A percentile compares a stretch with the other conserved stretches of the same genome.
Evolutionary conservation across 2,329 filamentous ascomycete species (phyloP).

Genomic region (Metarhizium album): DNA sequence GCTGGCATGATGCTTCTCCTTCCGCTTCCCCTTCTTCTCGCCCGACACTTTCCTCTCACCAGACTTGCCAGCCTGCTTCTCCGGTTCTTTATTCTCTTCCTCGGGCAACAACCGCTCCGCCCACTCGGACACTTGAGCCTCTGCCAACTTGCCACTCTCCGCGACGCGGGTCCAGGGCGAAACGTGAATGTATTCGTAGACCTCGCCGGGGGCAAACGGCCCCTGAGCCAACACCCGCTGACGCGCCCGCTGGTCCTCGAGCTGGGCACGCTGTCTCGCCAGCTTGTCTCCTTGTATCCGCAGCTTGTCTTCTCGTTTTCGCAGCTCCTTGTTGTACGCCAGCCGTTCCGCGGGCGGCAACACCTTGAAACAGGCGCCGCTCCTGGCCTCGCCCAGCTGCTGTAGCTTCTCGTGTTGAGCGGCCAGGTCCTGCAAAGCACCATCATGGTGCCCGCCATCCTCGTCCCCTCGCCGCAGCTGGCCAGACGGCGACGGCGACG

Average conservation of each 20-base stretch:
- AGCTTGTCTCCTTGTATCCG: not conserved
- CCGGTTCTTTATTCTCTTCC: not conserved
- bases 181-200: not conserved
- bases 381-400: not conserved
- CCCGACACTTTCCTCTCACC: not conserved
- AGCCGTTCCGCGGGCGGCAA: not conserved
- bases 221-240: not conserved
- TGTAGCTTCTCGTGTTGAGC: not conserved
- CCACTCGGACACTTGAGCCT: not conserved
- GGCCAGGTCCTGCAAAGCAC: not conserved
- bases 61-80: not conserved
- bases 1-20: not conserved
- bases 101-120: not conserved
- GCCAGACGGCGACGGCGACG: too few relatives aligned
- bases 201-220: not conserved
- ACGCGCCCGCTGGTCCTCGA: not conserved
- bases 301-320: not conserved
- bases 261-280: not conserved
- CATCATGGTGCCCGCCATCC: too few relatives aligned
- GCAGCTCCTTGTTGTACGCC: not conserved
- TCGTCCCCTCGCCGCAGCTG: too few relatives aligned
- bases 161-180: not conserved
- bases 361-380: not conserved
- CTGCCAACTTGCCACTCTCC: not conserved
- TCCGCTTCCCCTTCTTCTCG: not conserved